These are phyloP conservation scores for Alnus rubra DNA, from an alignment of 306 rosid genomes.

Conservation along the genomic window DNA sequence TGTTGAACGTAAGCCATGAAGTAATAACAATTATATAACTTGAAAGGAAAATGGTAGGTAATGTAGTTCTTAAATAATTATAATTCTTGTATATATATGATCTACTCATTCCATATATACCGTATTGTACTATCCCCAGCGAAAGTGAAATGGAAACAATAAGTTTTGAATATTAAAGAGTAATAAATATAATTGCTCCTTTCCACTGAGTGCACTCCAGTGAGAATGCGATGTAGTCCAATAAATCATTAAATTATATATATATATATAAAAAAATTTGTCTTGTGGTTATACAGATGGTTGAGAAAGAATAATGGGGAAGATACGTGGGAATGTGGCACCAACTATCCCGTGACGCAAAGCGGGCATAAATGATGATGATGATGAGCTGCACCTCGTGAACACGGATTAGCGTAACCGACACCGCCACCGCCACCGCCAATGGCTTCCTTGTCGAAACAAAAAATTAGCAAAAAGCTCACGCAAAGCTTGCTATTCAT, in stretches of 20 bases:
- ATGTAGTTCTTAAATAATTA: neutral
- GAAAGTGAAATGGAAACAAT: neutral
- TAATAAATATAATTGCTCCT: neutral
- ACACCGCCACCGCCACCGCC: slow-evolving; percentile 52
- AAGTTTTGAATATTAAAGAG: neutral
- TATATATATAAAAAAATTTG: neutral
- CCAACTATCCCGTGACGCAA: slow-evolving; percentile 31
- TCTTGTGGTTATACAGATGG: neutral
- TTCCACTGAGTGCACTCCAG: slow-evolving; percentile 10
- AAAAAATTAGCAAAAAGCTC: neutral
- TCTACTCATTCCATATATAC: neutral
- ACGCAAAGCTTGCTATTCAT: neutral
- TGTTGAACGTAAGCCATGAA: neutral
- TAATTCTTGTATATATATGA: neutral
- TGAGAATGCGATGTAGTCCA: slow-evolving; percentile 34
- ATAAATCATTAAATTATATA: neutral
- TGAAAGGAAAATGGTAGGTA: neutral
- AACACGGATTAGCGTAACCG: slow-evolving; percentile 18
- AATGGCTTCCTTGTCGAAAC: slow-evolving; percentile 10
- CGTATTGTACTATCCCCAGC: neutral
- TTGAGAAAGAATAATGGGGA: neutral
- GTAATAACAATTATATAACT: neutral
- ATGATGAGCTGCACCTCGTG: slow-evolving; percentile 11
- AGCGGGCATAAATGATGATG: neutral
- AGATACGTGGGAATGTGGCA: slow-evolving; percentile 26